These are phyloP conservation scores for Stenocarpella maydis DNA, from an alignment of 2,329 filamentous ascomycete species.

Conservation along the genomic window DNA sequence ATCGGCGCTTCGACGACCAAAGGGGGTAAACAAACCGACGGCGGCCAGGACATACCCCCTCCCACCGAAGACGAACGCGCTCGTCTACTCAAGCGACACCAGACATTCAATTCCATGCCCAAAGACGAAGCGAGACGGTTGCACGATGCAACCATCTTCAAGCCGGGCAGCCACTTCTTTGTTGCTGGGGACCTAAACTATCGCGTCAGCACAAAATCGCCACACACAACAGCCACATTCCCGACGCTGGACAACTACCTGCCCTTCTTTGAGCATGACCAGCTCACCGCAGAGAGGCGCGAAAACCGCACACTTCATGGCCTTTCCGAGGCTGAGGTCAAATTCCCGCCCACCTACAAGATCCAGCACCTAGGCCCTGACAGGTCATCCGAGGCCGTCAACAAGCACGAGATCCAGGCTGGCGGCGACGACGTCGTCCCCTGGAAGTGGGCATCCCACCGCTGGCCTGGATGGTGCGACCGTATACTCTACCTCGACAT, in stretches of 20 bases:
- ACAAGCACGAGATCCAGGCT: conserved; percentile 38
- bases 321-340: conserved; percentile 75
- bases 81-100: conserved; percentile 34
- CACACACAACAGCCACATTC: conserved; percentile 68
- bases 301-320: conserved; percentile 80
- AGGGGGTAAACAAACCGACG: conserved; percentile 32
- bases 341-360: conserved; percentile 95
- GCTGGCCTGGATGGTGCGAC: conserved; percentile 95
- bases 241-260: conserved; percentile 72
- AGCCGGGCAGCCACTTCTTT: conserved; percentile 79
- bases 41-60: conserved; percentile 31
- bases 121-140: conserved; percentile 47
- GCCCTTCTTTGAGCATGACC: conserved; percentile 76
- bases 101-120: conserved; percentile 40
- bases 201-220: conserved; percentile 75
- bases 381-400: conserved; percentile 41
- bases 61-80: conserved; percentile 41
- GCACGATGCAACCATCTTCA: conserved; percentile 74
- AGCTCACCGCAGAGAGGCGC: conserved; percentile 76
- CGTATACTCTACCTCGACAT: conserved; percentile 80
- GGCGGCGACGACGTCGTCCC: conserved; percentile 46
- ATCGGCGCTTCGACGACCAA: conserved; percentile 27
- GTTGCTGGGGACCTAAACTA: conserved; percentile 96
- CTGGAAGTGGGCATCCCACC: conserved; percentile 81
- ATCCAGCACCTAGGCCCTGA: conserved; percentile 62